A percentile compares a stretch with the other conserved stretches of the same genome.
Conservation (phyloP, 2,329 filamentous ascomycete genomes). For the Talaromyces sp. region DNA sequence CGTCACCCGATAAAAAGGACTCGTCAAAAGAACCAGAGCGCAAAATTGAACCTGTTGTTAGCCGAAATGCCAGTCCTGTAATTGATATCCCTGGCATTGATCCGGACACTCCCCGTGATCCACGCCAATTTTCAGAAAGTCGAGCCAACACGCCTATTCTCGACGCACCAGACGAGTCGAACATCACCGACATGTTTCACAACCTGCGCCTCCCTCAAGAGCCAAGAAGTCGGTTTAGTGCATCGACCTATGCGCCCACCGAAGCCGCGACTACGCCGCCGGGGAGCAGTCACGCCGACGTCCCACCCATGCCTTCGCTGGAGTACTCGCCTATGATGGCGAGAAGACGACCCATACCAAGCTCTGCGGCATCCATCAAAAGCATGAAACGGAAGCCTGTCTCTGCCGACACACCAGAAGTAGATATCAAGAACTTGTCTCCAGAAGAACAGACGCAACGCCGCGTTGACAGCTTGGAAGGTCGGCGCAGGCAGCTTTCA, state of each 20-base stretch:
- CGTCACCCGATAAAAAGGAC: slow-evolving; percentile 2
- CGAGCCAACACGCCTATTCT: neutral
- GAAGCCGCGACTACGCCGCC: slow-evolving; percentile 18
- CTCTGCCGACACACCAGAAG: slow-evolving; percentile 27
- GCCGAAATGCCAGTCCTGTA: neutral
- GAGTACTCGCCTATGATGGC: slow-evolving; percentile 36
- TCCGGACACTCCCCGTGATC: neutral
- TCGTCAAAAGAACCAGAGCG: neutral
- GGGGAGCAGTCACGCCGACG: slow-evolving; percentile 27
- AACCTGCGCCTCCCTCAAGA: slow-evolving; percentile 47
- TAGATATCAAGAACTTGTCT: slow-evolving; percentile 28
- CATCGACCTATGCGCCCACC: slow-evolving; percentile 14
- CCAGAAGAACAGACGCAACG: slow-evolving; percentile 59
- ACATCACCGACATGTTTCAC: slow-evolving; percentile 32
- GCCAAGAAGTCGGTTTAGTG: slow-evolving; percentile 59
- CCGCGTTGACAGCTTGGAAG: slow-evolving; percentile 64
- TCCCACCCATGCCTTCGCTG: slow-evolving; percentile 31
- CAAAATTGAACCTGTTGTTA: neutral
- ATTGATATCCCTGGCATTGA: neutral
- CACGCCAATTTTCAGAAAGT: neutral
- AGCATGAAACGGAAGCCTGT: slow-evolving; percentile 41
- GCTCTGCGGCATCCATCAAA: slow-evolving; percentile 30
- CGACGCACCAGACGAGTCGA: neutral
- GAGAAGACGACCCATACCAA: slow-evolving; percentile 38
- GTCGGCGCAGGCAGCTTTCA: slow-evolving; percentile 60